Evolutionary conservation across 345 rosid species (phyloP).

Genomic region (Hirschfeldia incana): DNA sequence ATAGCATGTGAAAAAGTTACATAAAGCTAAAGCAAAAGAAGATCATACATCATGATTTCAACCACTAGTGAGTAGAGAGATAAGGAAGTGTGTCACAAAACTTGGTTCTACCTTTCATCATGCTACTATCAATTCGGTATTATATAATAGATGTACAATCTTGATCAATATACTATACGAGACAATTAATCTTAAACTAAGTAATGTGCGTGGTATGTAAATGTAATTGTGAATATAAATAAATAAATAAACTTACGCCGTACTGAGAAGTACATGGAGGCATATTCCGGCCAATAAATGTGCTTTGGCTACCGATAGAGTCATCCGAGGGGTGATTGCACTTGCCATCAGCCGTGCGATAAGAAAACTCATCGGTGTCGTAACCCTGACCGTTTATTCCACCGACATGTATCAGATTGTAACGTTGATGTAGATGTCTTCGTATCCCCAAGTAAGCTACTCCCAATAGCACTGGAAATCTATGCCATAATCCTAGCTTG

Average conservation of each 20-base stretch:
- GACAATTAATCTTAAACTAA: not conserved
- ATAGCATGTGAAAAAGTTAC: not conserved
- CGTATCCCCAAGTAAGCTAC: slow-evolving; percentile 58
- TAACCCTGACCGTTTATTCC: slow-evolving; percentile 48
- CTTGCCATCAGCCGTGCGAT: slow-evolving; percentile 68
- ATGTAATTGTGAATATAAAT: not conserved
- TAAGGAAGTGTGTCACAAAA: not conserved
- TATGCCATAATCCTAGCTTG: slow-evolving; percentile 64
- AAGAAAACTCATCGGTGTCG: slow-evolving; percentile 46
- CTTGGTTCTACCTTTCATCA: not conserved
- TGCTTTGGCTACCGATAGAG: slow-evolving; percentile 61
- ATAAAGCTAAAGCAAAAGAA: slow-evolving; percentile 3
- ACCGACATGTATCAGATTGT: slow-evolving; percentile 70
- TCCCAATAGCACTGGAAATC: slow-evolving; percentile 64
- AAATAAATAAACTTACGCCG: slow-evolving; percentile 37
- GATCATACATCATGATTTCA: slow-evolving; percentile 16
- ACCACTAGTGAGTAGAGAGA: slow-evolving; percentile 4
- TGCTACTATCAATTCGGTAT: not conserved
- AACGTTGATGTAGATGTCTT: slow-evolving; percentile 74
- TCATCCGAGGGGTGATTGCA: slow-evolving; percentile 64
- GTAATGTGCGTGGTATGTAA: not conserved
- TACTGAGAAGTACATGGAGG: slow-evolving; percentile 52
- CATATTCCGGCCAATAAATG: slow-evolving; percentile 69
- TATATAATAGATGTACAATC: not conserved
- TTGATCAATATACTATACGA: not conserved